Conservation (phyloP, 202 grass and related monocot species). For the Carex arenaria region DNA sequence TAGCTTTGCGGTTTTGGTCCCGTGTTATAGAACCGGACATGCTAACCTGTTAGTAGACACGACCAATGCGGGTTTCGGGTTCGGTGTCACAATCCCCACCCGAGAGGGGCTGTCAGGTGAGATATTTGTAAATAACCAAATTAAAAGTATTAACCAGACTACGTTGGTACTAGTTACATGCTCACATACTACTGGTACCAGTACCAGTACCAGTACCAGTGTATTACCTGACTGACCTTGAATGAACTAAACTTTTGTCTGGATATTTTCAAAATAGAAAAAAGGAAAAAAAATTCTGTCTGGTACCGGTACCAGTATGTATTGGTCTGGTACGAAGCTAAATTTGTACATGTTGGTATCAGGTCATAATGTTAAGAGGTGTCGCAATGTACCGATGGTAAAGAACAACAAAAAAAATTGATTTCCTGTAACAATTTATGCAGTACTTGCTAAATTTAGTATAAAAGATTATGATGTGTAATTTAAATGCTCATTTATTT, state of each 20-base stretch:
- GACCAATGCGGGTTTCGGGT: constrained; percentile 6
- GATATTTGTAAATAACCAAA: background rate
- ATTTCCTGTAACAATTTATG: background rate
- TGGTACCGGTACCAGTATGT: background rate
- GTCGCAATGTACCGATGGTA: too few relatives aligned
- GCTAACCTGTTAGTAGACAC: background rate
- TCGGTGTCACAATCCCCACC: background rate
- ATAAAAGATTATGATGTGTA: too few relatives aligned
- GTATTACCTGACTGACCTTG: background rate
- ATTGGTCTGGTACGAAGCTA: background rate
- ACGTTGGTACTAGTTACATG: background rate
- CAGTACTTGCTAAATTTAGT: too few relatives aligned
- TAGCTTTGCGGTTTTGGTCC: constrained; percentile 85
- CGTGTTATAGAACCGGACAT: constrained; percentile 43
- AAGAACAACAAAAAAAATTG: background rate
- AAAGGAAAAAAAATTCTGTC: too few relatives aligned
- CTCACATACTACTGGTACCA: background rate
- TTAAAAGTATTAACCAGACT: background rate
- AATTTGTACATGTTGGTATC: background rate
- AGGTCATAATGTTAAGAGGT: too few relatives aligned
- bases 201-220: background rate
- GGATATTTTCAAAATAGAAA: background rate
- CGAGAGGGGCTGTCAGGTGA: constrained; percentile 30
- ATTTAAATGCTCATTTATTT: too few relatives aligned
- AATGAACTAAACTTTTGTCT: background rate